Percentiles rank a stretch among this genome's conserved stretches.
Evolutionary conservation across 768 basidiomycete species (phyloP).

Genomic region (Suillus fuscotomentosus): DNA sequence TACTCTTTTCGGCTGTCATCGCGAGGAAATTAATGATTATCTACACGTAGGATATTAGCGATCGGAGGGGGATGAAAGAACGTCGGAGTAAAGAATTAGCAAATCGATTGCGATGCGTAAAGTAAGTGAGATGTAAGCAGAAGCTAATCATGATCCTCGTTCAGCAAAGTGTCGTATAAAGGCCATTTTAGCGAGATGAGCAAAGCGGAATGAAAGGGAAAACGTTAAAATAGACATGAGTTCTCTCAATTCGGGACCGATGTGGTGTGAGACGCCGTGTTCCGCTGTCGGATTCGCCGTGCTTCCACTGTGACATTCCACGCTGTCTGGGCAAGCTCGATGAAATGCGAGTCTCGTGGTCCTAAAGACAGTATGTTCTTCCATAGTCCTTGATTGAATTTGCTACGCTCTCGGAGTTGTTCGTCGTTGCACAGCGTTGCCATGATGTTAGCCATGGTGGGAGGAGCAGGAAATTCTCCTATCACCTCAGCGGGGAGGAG

Average conservation of each 20-base stretch:
- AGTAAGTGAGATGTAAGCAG: constrained; percentile 10
- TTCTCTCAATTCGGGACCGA: constrained; percentile 18
- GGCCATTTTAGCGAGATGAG: constrained; percentile 19
- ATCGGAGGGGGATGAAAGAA: constrained; percentile 1
- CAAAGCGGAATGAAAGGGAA: constrained; percentile 16
- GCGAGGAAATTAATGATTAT: constrained; percentile 6
- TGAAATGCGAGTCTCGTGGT: constrained; percentile 42
- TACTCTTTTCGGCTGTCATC: not conserved
- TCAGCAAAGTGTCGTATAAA: constrained; percentile 22
- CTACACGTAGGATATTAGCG: constrained; percentile 19
- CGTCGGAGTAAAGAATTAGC: constrained; percentile 21
- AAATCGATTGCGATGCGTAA: constrained; percentile 13
- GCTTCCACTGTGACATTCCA: constrained; percentile 80
- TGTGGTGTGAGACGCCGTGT: constrained; percentile 10
- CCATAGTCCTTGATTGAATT: constrained; percentile 62
- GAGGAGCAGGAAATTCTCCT: constrained; percentile 61
- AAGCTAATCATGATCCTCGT: constrained; percentile 30
- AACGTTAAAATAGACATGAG: constrained; percentile 10
- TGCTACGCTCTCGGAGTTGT: constrained; percentile 30
- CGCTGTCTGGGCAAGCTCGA: constrained; percentile 51
- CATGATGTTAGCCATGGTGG: constrained; percentile 55
- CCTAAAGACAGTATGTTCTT: constrained; percentile 59
- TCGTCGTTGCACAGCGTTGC: constrained; percentile 37
- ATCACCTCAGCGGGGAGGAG: constrained; percentile 51
- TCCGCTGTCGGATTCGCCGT: constrained; percentile 29